Evolutionary conservation across 2,329 filamentous ascomycete species (phyloP).

Genomic region (Diaporthe humulicola): DNA sequence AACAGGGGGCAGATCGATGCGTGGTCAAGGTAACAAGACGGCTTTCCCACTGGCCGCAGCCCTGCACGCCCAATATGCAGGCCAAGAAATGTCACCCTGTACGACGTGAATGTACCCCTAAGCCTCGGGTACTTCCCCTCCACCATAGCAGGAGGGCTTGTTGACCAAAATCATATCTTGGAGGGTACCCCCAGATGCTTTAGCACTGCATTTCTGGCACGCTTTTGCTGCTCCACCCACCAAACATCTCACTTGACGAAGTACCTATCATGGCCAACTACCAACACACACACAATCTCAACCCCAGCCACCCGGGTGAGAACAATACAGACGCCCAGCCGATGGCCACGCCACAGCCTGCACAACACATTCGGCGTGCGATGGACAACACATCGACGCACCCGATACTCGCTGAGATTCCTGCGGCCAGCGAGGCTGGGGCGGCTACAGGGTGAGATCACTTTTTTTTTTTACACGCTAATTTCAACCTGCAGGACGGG

Average conservation of each 20-base stretch:
- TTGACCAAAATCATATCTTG: not conserved
- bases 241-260: not conserved
- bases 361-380: not conserved
- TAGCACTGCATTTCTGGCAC: not conserved
- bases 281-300: not conserved
- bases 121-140: not conserved
- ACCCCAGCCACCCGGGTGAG: not conserved
- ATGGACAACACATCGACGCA: not conserved
- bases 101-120: not conserved
- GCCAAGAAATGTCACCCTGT: conserved; percentile 3
- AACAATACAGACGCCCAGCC: not conserved
- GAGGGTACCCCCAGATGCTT: not conserved
- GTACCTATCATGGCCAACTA: not conserved
- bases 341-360: not conserved
- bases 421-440: not conserved
- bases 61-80: not conserved
- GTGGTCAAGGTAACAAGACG: not conserved
- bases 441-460: not conserved
- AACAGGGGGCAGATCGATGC: not conserved
- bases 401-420: too few relatives aligned
- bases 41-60: not conserved
- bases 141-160: not conserved
- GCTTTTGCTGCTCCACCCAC: not conserved
- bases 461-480: not conserved
- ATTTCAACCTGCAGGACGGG: too few relatives aligned